phyloP scores from a whole-genome alignment of 164 flowering plant genomes.

The Stephania cephalantha region DNA sequence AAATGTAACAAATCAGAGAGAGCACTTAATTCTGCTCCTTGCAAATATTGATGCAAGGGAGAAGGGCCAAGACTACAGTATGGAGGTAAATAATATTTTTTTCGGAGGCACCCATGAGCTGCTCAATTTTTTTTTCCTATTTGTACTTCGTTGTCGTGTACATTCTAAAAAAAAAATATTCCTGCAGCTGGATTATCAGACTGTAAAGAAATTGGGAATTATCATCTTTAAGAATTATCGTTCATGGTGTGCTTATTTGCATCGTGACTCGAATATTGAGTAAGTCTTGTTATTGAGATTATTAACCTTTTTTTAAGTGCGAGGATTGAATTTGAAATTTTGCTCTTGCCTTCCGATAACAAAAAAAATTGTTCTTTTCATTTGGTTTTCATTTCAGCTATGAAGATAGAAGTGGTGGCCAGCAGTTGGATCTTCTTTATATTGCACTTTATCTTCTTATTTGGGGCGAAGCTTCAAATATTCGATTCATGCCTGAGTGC shows the following conservation, averaged over 20 bases:
- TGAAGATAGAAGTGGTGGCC: constrained; percentile 39
- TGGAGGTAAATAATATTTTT: constrained; percentile 31
- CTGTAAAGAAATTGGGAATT: constrained; percentile 47
- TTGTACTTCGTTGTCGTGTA: not conserved
- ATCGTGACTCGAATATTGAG: constrained; percentile 43
- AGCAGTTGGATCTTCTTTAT: constrained; percentile 75
- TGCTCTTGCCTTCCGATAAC: not conserved
- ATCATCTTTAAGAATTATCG: constrained; percentile 74
- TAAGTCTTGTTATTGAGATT: constrained; percentile 24
- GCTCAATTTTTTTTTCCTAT: not conserved
- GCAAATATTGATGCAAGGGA: constrained; percentile 73
- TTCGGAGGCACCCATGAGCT: not conserved
- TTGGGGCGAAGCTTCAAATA: constrained; percentile 99
- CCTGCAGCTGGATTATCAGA: constrained; percentile 49
- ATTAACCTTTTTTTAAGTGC: not conserved
- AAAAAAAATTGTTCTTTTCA: not conserved
- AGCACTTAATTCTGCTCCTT: constrained; percentile 87
- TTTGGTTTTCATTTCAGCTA: constrained; percentile 30
- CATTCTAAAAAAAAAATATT: constrained; percentile 4
- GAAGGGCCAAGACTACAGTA: constrained; percentile 28
- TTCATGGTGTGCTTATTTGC: constrained; percentile 91
- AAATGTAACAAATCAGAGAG: constrained; percentile 97
- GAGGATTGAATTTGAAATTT: not conserved
- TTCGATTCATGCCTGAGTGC: constrained; percentile 99
- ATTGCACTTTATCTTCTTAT: constrained; percentile 94